Evolutionary conservation across 75 land plant genomes (phyloP).

Genomic region (Selaginella tamariscina): DNA sequence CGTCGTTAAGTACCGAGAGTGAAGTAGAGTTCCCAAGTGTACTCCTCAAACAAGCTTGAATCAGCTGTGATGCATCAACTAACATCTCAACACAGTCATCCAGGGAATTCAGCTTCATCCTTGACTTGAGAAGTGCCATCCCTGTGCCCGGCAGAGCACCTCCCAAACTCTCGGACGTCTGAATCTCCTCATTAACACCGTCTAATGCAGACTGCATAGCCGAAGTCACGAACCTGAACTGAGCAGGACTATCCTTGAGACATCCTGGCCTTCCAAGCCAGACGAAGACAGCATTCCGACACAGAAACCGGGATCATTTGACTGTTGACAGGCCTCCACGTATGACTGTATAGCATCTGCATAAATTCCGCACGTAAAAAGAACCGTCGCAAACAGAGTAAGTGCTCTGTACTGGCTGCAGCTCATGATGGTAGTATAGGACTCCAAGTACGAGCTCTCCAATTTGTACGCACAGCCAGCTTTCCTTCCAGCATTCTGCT

Average conservation of each 20-base stretch:
- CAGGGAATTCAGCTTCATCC: neutral
- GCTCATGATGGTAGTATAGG: too few relatives aligned
- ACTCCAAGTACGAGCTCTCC: too few relatives aligned
- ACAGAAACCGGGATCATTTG: neutral
- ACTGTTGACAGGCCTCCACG: neutral
- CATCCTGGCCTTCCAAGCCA: neutral
- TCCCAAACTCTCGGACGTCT: neutral
- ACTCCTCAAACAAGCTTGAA: neutral
- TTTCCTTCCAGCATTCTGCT: too few relatives aligned
- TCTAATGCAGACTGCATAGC: neutral
- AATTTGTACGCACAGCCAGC: too few relatives aligned
- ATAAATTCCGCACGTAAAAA: too few relatives aligned
- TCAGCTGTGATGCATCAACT: neutral
- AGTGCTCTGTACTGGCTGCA: too few relatives aligned
- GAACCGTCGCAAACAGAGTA: too few relatives aligned
- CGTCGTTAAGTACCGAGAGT: neutral
- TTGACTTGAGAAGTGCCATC: neutral
- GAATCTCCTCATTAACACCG: neutral
- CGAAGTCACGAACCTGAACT: neutral
- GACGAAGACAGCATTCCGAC: neutral
- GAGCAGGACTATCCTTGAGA: neutral
- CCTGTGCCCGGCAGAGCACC: neutral
- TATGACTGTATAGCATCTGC: too few relatives aligned
- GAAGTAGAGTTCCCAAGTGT: neutral
- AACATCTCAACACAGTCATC: neutral